phyloP scores from a whole-genome alignment of 495 filamentous ascomycete species.

The Alectoria sarmentosa region DNA sequence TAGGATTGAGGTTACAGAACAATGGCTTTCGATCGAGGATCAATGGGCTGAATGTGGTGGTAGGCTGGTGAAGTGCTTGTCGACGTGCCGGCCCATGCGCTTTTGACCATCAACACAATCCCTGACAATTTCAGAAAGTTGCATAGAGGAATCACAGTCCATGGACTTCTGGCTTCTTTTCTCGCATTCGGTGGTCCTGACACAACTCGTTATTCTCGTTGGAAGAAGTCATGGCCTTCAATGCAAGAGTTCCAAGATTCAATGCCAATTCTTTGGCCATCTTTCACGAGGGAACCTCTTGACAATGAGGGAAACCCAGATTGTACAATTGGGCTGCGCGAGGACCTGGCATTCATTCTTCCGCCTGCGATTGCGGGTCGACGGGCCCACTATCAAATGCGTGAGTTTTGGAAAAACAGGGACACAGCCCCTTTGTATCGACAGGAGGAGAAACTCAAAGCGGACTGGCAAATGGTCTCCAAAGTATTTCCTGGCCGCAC shows the following conservation, averaged over 20 bases:
- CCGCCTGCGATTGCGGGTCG: conserved; percentile 39
- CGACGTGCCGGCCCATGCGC: conserved; percentile 53
- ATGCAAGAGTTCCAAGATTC: conserved; percentile 48
- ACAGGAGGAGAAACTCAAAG: conserved; percentile 55
- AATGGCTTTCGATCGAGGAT: not conserved
- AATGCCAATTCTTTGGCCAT: conserved; percentile 66
- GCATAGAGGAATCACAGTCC: conserved; percentile 49
- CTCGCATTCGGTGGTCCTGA: conserved; percentile 45
- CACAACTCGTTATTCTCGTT: conserved; percentile 39
- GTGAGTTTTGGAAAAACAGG: not conserved
- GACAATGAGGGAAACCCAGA: not conserved
- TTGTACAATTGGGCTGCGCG: not conserved
- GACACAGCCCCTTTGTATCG: conserved; percentile 43
- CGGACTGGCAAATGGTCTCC: conserved; percentile 51
- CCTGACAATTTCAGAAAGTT: conserved; percentile 43
- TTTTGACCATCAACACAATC: conserved; percentile 55
- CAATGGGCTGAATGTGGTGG: conserved; percentile 8
- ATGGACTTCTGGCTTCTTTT: conserved; percentile 64
- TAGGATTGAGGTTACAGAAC: conserved; percentile 48
- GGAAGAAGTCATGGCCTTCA: conserved; percentile 65
- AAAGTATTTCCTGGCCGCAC: conserved; percentile 46
- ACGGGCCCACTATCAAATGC: conserved; percentile 30
- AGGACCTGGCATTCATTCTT: conserved; percentile 24
- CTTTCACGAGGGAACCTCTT: conserved; percentile 30
- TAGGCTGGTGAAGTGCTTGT: conserved; percentile 50